phyloP scores from a whole-genome alignment of 1,284 basidiomycete species.

The Ceratobasidium sp. region DNA sequence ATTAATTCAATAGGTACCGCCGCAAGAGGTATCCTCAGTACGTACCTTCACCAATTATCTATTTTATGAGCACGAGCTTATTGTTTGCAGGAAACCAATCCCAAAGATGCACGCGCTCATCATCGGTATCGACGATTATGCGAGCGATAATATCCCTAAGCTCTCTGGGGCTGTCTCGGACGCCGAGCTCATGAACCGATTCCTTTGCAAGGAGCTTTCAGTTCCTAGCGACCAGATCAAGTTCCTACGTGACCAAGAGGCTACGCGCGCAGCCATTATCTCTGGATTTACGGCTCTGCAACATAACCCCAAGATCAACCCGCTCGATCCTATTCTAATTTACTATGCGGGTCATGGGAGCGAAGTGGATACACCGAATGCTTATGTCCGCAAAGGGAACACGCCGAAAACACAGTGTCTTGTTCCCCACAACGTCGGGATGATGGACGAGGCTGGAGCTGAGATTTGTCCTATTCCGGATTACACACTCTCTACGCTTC shows the following conservation, averaged over 20 bases:
- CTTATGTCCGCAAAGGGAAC: too few species aligned
- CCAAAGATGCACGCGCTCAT: background rate
- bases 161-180: background rate
- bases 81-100: background rate
- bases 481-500: too few species aligned
- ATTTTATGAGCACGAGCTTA: too few species aligned
- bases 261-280: slow-evolving; percentile 65
- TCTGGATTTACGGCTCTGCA: slow-evolving; percentile 61
- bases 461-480: too few species aligned
- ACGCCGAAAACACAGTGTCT: too few species aligned
- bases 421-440: too few species aligned
- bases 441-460: too few species aligned
- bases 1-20: too few species aligned
- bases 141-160: background rate
- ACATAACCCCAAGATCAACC: slow-evolving; percentile 62
- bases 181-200: slow-evolving; percentile 62
- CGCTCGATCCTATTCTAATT: slow-evolving; percentile 66
- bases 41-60: too few species aligned
- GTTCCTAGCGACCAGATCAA: slow-evolving; percentile 65
- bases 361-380: slow-evolving; percentile 53
- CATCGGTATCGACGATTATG: slow-evolving; percentile 19
- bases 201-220: slow-evolving; percentile 60
- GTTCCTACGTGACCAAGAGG: too few species aligned
- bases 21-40: too few species aligned
- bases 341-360: slow-evolving; percentile 75